Evolutionary conservation across 805 yeast genomes (phyloP), one percentile per base, ranked within the genome.

Genomic region (Candida koratica): DNA sequence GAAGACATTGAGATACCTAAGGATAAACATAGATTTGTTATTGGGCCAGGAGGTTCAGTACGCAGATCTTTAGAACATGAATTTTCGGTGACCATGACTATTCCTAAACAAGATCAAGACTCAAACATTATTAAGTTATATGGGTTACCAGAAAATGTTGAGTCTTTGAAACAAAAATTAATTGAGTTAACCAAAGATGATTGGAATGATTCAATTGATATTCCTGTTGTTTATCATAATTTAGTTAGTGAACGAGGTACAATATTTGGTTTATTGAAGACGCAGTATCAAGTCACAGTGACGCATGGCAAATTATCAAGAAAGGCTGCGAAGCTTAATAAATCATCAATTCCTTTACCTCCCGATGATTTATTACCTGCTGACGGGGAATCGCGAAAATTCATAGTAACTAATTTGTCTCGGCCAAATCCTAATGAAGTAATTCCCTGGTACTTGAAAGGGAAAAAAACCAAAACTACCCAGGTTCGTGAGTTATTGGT

Each of bases 31-130:
- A 75, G 86, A 49, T 69, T 77, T 7, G 53, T 90, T 34, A 77
- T 90, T 57, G 97, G 97, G 25, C 79, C 87, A 25, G 78, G 79
- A 39, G 97, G 97, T 28, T 52, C 77, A 9, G 72, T 74, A 40
- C 85, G 90, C 61, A 81, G 82, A 47, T 67, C 75, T 8, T 58
- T 87, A 44, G 90, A 87, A 63, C 66, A 73, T 11, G 85, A 82
- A 50, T 84, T 72, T 57, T 66, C 69, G 10, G 89, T 85, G 32
- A 54, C 58, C 17, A 58, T 90, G 37, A 68, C 66, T 30, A 73
- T 90, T 52, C 97, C 97, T 45, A 73, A 71, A 52, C 61, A 71
- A 25, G 72, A 68, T 40, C 71, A 67, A 36, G 60, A 64, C 22
- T 67, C 77, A 5, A 76, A 75, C 15, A 56, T 55, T 23, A 71